Percentiles rank a stretch among this genome's conserved stretches.
Conservation (phyloP, 1,284 basidiomycete species). For the Ustilago vetiveriae region DNA sequence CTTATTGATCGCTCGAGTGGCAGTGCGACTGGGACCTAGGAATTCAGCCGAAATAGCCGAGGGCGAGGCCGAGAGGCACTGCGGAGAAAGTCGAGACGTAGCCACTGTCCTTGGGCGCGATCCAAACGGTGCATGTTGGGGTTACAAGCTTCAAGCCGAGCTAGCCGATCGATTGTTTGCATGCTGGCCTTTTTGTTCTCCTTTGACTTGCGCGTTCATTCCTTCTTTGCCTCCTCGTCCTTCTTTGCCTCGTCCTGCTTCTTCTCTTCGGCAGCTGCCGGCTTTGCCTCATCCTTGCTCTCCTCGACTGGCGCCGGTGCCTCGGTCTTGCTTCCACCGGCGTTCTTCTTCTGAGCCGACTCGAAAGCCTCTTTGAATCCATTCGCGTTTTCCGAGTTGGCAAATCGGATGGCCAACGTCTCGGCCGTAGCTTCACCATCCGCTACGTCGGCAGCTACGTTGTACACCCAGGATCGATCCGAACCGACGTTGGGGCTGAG, state of each 20-base stretch:
- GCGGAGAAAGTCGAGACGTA: no score
- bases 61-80: no score
- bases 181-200: no score
- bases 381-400: constrained; percentile 81
- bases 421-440: constrained; percentile 82
- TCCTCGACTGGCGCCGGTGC: constrained; percentile 25
- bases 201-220: constrained; percentile 4
- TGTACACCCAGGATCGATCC: constrained; percentile 96
- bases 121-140: constrained; percentile 1
- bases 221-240: constrained; percentile 32
- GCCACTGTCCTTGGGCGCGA: no score
- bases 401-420: constrained; percentile 97
- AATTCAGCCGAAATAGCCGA: no score
- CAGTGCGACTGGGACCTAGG: no score
- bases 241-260: constrained; percentile 36
- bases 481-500: constrained; percentile 98
- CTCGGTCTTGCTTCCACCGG: constrained; percentile 26
- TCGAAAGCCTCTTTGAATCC: constrained; percentile 66
- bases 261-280: constrained; percentile 9
- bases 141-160: constrained; percentile 30
- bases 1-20: background rate
- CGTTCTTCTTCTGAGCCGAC: constrained; percentile 58
- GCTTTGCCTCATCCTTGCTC: constrained; percentile 24
- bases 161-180: background rate
- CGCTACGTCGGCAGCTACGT: constrained; percentile 93